Evolutionary conservation across 768 basidiomycete genomes (phyloP).

Genomic region (Pisolithus orientalis): DNA sequence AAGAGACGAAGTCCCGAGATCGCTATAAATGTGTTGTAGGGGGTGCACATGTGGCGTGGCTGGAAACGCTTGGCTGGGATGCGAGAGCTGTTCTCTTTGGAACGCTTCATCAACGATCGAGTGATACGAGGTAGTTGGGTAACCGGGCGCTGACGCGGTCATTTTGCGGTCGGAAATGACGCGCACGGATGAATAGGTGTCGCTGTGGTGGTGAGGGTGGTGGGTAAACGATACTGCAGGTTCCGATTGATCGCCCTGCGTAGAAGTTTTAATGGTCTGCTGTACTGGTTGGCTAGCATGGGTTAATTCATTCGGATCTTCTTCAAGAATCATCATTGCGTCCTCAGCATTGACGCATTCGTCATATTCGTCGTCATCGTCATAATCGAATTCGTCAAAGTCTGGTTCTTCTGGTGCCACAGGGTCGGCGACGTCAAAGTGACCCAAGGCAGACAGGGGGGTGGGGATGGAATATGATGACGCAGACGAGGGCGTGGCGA

Average conservation of each 20-base stretch:
- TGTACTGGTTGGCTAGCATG: slow-evolving; percentile 17
- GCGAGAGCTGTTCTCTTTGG: slow-evolving; percentile 14
- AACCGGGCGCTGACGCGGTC: slow-evolving; percentile 28
- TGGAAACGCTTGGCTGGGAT: slow-evolving; percentile 1
- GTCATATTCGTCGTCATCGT: slow-evolving; percentile 25
- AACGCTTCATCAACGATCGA: slow-evolving; percentile 6
- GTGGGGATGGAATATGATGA: slow-evolving; percentile 29
- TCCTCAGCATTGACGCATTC: slow-evolving; percentile 27
- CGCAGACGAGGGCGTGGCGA: slow-evolving; percentile 26
- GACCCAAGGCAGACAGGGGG: slow-evolving; percentile 25
- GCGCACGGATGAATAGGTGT: slow-evolving; percentile 6
- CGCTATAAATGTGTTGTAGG: slow-evolving; percentile 18
- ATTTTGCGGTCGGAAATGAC: slow-evolving; percentile 19
- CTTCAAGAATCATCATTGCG: slow-evolving; percentile 22
- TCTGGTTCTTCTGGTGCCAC: slow-evolving; percentile 16
- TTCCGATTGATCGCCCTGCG: slow-evolving; percentile 27
- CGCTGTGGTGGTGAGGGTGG: slow-evolving; percentile 3
- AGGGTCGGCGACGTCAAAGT: slow-evolving; percentile 6
- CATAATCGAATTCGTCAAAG: slow-evolving; percentile 25
- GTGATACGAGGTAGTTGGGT: slow-evolving; percentile 20
- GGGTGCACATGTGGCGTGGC: slow-evolving; percentile 12
- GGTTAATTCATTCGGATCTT: slow-evolving; percentile 5
- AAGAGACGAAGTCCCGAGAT: slow-evolving; percentile 13
- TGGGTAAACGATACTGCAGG: slow-evolving; percentile 7
- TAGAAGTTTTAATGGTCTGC: slow-evolving; percentile 24